Conservation (phyloP, 2,329 filamentous ascomycete species). For the Ilyonectria sp. region DNA sequence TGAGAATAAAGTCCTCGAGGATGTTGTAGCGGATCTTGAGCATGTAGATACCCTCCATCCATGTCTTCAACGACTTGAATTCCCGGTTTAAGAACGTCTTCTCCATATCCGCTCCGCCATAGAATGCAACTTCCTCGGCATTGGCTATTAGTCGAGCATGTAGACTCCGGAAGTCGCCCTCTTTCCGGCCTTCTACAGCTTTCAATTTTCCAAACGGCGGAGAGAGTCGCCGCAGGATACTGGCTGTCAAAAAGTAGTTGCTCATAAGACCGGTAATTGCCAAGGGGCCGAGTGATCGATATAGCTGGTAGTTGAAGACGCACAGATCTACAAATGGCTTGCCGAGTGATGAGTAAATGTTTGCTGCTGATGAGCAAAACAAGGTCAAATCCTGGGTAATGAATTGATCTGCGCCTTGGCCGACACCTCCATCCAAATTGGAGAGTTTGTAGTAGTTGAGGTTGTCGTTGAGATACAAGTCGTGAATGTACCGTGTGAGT, state of each 20-base stretch:
- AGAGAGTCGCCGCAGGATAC: constrained; percentile 87
- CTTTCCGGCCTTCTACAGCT: constrained; percentile 93
- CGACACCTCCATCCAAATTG: constrained; percentile 93
- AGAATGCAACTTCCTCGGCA: constrained; percentile 97
- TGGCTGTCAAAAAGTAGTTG: constrained; percentile 96
- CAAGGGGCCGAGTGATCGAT: constrained; percentile 89
- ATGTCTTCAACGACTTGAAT: constrained; percentile 92
- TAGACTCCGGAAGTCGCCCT: constrained; percentile 93
- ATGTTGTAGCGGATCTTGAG: constrained; percentile 99
- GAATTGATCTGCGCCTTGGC: constrained; percentile 93
- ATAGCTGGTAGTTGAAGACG: constrained; percentile 98
- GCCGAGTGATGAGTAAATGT: constrained; percentile 95
- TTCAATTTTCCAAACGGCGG: constrained; percentile 98
- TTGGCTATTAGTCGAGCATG: constrained; percentile 96
- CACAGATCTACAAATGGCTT: constrained; percentile 98
- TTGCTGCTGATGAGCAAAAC: constrained; percentile 93
- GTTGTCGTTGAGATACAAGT: constrained; percentile 94
- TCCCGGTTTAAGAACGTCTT: constrained; percentile 92
- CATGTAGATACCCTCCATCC: constrained; percentile 99
- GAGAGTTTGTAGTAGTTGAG: constrained; percentile 96
- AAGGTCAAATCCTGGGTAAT: constrained; percentile 97
- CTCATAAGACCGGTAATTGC: constrained; percentile 88
- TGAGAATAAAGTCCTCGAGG: constrained; percentile 96
- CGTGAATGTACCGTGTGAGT: constrained; percentile 95
- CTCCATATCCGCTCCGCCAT: constrained; percentile 95